Evolutionary conservation across 2,329 filamentous ascomycete species (phyloP).

Genomic region (Nigrospora sphaerica): DNA sequence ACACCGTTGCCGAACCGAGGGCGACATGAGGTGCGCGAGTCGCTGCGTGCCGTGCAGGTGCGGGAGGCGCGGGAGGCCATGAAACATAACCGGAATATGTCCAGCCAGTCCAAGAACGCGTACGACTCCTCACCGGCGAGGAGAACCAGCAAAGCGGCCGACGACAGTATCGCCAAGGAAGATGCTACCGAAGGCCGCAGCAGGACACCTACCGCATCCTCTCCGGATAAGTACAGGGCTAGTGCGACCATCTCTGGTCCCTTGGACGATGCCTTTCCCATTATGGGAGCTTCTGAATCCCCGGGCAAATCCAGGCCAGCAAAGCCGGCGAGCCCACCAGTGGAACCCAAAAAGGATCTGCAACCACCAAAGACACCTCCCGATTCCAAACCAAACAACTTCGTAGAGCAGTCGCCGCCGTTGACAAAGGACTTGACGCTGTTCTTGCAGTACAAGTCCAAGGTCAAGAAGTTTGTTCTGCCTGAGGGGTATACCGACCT

Average conservation of each 20-base stretch:
- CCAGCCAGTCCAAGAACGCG: conserved; percentile 33
- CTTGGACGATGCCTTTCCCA: conserved; percentile 39
- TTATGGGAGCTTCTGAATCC: conserved; percentile 20
- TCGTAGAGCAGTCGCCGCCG: conserved; percentile 60
- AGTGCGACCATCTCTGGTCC: conserved; percentile 56
- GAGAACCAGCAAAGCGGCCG: conserved; percentile 52
- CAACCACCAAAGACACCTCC: conserved; percentile 26
- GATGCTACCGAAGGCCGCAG: no score
- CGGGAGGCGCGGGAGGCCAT: conserved; percentile 45
- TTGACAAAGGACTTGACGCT: conserved; percentile 81
- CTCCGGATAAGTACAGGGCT: conserved; percentile 55
- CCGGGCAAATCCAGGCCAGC: conserved; percentile 17
- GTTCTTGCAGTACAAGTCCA: conserved; percentile 93
- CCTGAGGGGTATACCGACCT: conserved; percentile 77
- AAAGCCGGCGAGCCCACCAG: conserved; percentile 3
- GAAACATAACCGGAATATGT: conserved; percentile 40
- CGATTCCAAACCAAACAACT: conserved; percentile 45
- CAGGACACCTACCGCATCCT: conserved; percentile 16
- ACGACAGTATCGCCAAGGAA: conserved; percentile 37
- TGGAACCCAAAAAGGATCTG: conserved; percentile 10
- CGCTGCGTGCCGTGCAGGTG: conserved; percentile 60
- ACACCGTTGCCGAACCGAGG: conserved; percentile 81
- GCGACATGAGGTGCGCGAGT: conserved; percentile 71
- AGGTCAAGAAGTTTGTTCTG: conserved; percentile 92
- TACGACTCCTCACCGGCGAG: conserved; percentile 58